Conservation (phyloP, 306 rosid genomes). For the Trichosanthes cucumerina region DNA sequence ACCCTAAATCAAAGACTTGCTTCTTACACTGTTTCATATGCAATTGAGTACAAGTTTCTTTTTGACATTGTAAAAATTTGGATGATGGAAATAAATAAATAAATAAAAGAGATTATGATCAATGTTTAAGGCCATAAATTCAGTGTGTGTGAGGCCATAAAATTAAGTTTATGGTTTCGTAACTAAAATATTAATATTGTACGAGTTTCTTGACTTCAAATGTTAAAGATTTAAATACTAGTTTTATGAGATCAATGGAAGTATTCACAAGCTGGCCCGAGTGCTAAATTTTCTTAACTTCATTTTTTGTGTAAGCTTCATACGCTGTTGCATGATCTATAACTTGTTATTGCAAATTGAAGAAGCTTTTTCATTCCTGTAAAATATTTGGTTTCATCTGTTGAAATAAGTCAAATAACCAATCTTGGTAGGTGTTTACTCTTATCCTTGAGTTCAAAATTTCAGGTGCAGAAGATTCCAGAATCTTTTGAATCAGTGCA, state of each 20-base stretch:
- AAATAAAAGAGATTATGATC: neutral
- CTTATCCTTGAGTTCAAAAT: neutral
- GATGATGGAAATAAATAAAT: neutral
- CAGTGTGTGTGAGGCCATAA: neutral
- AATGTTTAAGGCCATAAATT: neutral
- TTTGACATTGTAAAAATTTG: neutral
- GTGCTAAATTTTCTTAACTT: neutral
- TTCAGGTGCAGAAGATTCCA: conserved; percentile 33
- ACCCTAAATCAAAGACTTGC: neutral
- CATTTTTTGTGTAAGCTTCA: neutral
- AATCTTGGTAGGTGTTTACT: neutral
- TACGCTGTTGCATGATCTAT: neutral
- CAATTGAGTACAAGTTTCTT: neutral
- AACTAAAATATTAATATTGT: neutral
- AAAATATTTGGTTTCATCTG: neutral
- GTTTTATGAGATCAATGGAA: neutral
- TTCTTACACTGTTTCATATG: neutral
- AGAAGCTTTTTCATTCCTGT: neutral
- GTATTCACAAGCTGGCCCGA: neutral
- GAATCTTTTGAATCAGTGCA: conserved; percentile 21
- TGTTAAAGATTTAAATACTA: neutral
- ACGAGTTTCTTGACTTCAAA: neutral
- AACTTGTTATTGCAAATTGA: neutral
- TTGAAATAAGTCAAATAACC: neutral
- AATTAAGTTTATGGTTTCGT: neutral